Base-by-base conservation (phyloP, 148 eudicot species). In the Persicaria maculosa region DNA sequence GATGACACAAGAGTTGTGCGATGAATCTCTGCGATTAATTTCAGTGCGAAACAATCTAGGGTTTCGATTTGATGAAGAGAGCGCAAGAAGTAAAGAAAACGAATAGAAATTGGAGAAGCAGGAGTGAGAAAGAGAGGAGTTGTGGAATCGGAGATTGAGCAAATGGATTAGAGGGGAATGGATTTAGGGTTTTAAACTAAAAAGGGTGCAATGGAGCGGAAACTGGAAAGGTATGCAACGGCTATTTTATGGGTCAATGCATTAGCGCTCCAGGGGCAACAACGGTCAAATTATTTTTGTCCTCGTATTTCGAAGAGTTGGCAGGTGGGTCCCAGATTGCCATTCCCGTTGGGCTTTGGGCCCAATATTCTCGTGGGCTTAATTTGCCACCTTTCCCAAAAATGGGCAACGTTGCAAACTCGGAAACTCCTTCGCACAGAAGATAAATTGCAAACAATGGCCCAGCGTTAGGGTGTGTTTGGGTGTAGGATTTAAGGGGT, bases 131-230 rank as follows among this genome's bases (percentile, higher is more conserved):
- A 22, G 67, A 25, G 10, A 22, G n/a, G n/a, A 65, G 45, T 65
- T 12, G 16, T 65, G 47, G 70, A 65, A 16, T 40, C 69, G 69
- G 69, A 59, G 69, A 64, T 64, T 14, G 45, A 5, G 68, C 36
- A 62, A 31, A 64, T 64, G 69, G n/a, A 64, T 31, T 31, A 5
- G 17, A 2, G 19, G 70, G 46, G 19, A 65, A 65, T 36, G 46
- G 31, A 65, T 65, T 31, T 65, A 65, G 70, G 70, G 70, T 40
- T 65, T 65, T 65, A 40, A 65, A 62, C 68, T 16, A 31, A 31
- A 65, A 40, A 36, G 70, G 46, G 70, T 6, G 2, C 40, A 31
- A 31, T 31, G 40, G 4, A 43, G 4, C 43, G 47, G 70, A 40
- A 65, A 65, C 9, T 40, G 44, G 17, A 36, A 65, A 65, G 70